Conservation (phyloP, 1,284 basidiomycete species). For the Takashimella koratensis region DNA sequence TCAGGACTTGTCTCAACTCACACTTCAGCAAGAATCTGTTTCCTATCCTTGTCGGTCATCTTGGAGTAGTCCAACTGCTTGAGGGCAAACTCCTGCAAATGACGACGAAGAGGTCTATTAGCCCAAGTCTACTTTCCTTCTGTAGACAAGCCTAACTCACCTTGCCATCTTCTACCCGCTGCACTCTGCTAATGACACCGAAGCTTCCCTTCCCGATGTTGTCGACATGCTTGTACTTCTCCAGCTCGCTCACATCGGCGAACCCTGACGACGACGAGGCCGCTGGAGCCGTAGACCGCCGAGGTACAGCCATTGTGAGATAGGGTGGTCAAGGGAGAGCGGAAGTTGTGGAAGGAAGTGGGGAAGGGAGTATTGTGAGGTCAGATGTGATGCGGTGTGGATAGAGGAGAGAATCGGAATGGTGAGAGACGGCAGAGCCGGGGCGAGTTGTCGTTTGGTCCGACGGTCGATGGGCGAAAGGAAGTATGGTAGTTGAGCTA, state of each 20-base stretch:
- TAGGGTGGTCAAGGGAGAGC: no score
- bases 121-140: not conserved
- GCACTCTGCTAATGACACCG: slow-evolving; percentile 91
- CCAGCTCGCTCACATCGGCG: slow-evolving; percentile 53
- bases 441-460: not conserved
- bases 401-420: not conserved
- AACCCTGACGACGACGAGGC: slow-evolving; percentile 20
- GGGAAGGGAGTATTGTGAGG: not conserved
- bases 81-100: slow-evolving; percentile 70
- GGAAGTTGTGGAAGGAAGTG: no score
- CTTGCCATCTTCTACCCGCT: slow-evolving; percentile 74
- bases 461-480: not conserved
- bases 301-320: slow-evolving; percentile 5
- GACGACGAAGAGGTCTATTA: not conserved
- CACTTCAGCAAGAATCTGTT: slow-evolving; percentile 98
- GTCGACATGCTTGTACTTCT: slow-evolving; percentile 79
- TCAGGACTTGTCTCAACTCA: no score
- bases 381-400: no score
- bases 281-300: slow-evolving; percentile 2
- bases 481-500: not conserved
- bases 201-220: slow-evolving; percentile 97
- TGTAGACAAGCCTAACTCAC: slow-evolving; percentile 53
- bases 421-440: not conserved
- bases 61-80: slow-evolving; percentile 95
- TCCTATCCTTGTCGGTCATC: slow-evolving; percentile 87